phyloP scores from a whole-genome alignment of 768 basidiomycete species.

The Mrakia gelida region DNA sequence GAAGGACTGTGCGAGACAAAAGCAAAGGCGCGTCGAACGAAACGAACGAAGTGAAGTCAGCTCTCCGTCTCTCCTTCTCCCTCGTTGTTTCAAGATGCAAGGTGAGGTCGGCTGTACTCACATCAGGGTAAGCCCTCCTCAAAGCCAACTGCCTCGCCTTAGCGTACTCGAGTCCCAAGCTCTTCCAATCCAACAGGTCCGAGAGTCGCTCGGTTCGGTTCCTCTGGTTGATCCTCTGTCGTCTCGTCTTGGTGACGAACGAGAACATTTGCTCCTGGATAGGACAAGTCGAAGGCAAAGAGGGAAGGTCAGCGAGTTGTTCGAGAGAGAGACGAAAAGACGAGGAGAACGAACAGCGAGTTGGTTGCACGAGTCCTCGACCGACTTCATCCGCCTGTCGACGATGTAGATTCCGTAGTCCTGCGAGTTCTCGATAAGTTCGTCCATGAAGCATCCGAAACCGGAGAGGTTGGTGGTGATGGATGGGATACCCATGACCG shows the following conservation, averaged over 20 bases:
- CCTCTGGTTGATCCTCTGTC: slow-evolving; percentile 97
- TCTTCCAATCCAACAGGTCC: slow-evolving; percentile 96
- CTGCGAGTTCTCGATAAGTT: slow-evolving; percentile 79
- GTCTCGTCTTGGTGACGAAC: slow-evolving; percentile 57
- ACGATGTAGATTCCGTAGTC: slow-evolving; percentile 97
- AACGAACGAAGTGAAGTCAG: neutral
- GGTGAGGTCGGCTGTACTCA: slow-evolving; percentile 50
- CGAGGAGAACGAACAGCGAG: slow-evolving; percentile 51
- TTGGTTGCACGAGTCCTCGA: slow-evolving; percentile 86
- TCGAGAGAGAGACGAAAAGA: neutral
- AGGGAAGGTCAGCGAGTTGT: too few species aligned
- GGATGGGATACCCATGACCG: slow-evolving; percentile 99
- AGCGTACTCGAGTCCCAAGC: slow-evolving; percentile 91
- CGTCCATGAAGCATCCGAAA: slow-evolving; percentile 94
- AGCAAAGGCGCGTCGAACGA: too few species aligned
- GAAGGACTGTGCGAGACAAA: slow-evolving; percentile 27
- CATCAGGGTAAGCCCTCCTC: slow-evolving; percentile 89
- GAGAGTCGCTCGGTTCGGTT: slow-evolving; percentile 93
- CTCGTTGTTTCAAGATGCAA: neutral
- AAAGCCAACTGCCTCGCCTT: slow-evolving; percentile 90
- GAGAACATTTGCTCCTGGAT: slow-evolving; percentile 40
- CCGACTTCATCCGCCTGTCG: slow-evolving; percentile 79
- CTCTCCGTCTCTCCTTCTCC: neutral
- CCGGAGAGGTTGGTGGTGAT: slow-evolving; percentile 97
- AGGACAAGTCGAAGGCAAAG: neutral